Evolutionary conservation across 495 filamentous ascomycete genomes (phyloP).

Genomic region (Xylaria cubensis): DNA sequence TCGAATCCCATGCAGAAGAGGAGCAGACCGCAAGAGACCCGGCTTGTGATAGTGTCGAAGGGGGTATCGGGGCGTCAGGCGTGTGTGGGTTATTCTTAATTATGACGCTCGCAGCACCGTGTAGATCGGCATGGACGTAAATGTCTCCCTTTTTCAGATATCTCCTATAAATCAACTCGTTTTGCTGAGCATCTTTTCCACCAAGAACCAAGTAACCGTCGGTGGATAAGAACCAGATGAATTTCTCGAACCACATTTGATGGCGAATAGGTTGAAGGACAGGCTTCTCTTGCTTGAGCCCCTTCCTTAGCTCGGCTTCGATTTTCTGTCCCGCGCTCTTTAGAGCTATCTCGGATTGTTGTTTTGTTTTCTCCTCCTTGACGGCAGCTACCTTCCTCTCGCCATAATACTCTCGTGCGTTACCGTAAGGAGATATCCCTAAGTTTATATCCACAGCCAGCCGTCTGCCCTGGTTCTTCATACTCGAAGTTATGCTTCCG

Average conservation of each 20-base stretch:
- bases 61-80: slow-evolving; percentile 84
- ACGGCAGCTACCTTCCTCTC: slow-evolving; percentile 82
- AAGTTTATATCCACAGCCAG: slow-evolving; percentile 86
- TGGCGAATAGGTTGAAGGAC: slow-evolving; percentile 81
- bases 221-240: slow-evolving; percentile 90
- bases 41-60: slow-evolving; percentile 89
- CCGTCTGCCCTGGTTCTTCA: slow-evolving; percentile 51
- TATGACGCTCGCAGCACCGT: slow-evolving; percentile 81
- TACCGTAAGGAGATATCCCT: slow-evolving; percentile 79
- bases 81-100: slow-evolving; percentile 82
- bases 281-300: slow-evolving; percentile 90
- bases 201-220: slow-evolving; percentile 93
- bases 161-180: slow-evolving; percentile 84
- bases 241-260: slow-evolving; percentile 96
- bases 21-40: slow-evolving; percentile 82
- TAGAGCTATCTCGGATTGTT: slow-evolving; percentile 82
- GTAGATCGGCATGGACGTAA: slow-evolving; percentile 88
- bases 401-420: slow-evolving; percentile 89
- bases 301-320: slow-evolving; percentile 79
- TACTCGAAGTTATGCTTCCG: slow-evolving; percentile 41
- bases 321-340: slow-evolving; percentile 92
- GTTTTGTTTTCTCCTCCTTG: slow-evolving; percentile 84
- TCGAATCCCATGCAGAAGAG: slow-evolving; percentile 92
- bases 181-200: slow-evolving; percentile 87
- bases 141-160: slow-evolving; percentile 88